Evolutionary conservation across 768 basidiomycete species (phyloP).

Genomic region (Candolleomyces eurysporus): DNA sequence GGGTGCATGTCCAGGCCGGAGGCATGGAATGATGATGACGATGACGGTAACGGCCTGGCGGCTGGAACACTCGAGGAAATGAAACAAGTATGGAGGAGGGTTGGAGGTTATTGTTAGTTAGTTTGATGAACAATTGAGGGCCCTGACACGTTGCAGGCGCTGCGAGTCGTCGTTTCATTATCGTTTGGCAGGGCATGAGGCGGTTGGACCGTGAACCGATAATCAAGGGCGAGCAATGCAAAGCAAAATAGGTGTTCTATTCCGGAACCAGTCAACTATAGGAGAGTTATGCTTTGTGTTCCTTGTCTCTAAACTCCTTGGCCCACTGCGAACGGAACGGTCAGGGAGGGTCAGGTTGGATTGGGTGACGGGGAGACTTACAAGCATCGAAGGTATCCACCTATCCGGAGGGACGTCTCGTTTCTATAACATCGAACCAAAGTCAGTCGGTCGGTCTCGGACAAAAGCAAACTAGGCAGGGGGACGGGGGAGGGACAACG

Average conservation of each 20-base stretch:
- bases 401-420: constrained; percentile 59
- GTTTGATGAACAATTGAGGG: too few relatives aligned
- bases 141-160: too few relatives aligned
- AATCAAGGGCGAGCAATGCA: neutral
- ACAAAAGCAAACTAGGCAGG: too few relatives aligned
- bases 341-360: too few relatives aligned
- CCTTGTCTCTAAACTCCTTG: constrained; percentile 29
- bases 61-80: neutral
- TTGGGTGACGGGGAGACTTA: constrained; percentile 30
- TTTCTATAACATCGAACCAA: constrained; percentile 35
- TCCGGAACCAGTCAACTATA: neutral
- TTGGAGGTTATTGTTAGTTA: too few relatives aligned
- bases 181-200: neutral
- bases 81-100: neutral
- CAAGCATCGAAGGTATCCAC: constrained; percentile 79
- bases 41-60: neutral
- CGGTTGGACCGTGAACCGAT: neutral
- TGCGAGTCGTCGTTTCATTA: too few relatives aligned
- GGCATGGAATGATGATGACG: neutral
- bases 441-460: too few relatives aligned
- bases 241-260: neutral
- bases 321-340: constrained; percentile 25
- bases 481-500: constrained; percentile 19
- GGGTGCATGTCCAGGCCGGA: neutral
- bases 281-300: constrained; percentile 4